A percentile compares a stretch with the other conserved stretches of the same genome.
These are phyloP conservation scores for Mortierella sp. DNA, from an alignment of 371 early-diverging fungal genomes.

Conservation along the genomic window DNA sequence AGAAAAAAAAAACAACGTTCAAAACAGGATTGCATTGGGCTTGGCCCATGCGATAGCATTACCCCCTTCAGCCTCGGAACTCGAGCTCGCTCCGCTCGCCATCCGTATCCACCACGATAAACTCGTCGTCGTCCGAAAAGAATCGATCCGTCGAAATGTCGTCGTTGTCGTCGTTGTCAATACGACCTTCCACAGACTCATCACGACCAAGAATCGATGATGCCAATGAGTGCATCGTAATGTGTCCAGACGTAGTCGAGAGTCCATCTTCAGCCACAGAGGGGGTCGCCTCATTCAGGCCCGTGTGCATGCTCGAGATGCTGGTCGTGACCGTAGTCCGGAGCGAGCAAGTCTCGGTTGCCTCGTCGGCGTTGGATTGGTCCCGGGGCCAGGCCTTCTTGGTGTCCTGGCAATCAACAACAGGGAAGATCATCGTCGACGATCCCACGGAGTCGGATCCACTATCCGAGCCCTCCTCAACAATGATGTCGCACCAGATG, in stretches of 20 bases:
- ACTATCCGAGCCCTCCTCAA: slow-evolving; percentile 56
- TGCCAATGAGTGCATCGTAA: neutral
- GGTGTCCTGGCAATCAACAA: slow-evolving; percentile 27
- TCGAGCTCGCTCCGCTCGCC: slow-evolving; percentile 4
- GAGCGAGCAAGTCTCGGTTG: neutral
- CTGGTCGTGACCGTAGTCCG: neutral
- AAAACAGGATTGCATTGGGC: neutral
- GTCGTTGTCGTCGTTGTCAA: slow-evolving; percentile 27
- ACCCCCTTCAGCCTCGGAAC: neutral
- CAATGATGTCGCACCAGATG: slow-evolving; percentile 75
- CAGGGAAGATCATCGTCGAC: slow-evolving; percentile 59
- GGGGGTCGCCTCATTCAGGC: neutral
- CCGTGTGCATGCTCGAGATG: neutral
- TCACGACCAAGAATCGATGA: slow-evolving; percentile 20
- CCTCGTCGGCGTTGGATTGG: neutral
- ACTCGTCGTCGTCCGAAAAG: slow-evolving; percentile 36
- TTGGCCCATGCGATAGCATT: neutral
- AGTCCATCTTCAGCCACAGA: slow-evolving; percentile 34
- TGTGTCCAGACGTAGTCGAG: slow-evolving; percentile 23
- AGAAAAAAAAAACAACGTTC: slow-evolving; percentile 6
- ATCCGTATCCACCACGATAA: slow-evolving; percentile 34
- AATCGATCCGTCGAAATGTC: slow-evolving; percentile 10
- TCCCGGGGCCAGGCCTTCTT: slow-evolving; percentile 13
- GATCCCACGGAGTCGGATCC: slow-evolving; percentile 43
- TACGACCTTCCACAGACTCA: slow-evolving; percentile 17